Conservation (phyloP, 1,284 basidiomycete genomes). For the Golubevia sp. region DNA sequence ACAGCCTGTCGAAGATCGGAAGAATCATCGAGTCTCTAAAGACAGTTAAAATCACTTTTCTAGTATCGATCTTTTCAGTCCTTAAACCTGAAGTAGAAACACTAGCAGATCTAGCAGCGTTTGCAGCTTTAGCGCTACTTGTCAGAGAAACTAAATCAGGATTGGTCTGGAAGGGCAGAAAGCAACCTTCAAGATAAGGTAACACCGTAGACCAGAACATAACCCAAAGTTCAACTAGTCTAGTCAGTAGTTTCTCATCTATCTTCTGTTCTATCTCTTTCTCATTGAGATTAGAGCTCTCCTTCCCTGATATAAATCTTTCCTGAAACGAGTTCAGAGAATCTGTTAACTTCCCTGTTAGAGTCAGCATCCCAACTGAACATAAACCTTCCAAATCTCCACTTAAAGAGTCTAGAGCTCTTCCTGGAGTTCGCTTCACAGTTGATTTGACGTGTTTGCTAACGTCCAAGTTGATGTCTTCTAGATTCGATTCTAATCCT, state of each 20-base stretch:
- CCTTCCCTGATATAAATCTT: too few relatives aligned
- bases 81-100: not conserved
- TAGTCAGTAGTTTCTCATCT: constrained; percentile 23
- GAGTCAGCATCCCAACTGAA: constrained; percentile 28
- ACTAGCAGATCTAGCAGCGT: constrained; percentile 1
- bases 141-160: constrained; percentile 27
- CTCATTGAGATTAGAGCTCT: too few relatives aligned
- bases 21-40: constrained; percentile 51
- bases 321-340: constrained; percentile 11
- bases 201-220: constrained; percentile 40
- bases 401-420: constrained; percentile 33
- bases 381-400: constrained; percentile 27
- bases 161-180: constrained; percentile 41
- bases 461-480: constrained; percentile 39
- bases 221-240: constrained; percentile 41
- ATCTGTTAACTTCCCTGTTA: constrained; percentile 33
- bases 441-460: constrained; percentile 32
- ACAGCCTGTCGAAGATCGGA: constrained; percentile 42
- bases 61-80: constrained; percentile 27
- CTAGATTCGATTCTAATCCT: constrained; percentile 28
- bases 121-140: not conserved
- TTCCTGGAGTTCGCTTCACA: constrained; percentile 32
- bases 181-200: constrained; percentile 43
- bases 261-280: too few relatives aligned
- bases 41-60: constrained; percentile 27